These are phyloP conservation scores for Pleurotus eryngii DNA, from an alignment of 768 basidiomycete genomes.

Conservation along the genomic window DNA sequence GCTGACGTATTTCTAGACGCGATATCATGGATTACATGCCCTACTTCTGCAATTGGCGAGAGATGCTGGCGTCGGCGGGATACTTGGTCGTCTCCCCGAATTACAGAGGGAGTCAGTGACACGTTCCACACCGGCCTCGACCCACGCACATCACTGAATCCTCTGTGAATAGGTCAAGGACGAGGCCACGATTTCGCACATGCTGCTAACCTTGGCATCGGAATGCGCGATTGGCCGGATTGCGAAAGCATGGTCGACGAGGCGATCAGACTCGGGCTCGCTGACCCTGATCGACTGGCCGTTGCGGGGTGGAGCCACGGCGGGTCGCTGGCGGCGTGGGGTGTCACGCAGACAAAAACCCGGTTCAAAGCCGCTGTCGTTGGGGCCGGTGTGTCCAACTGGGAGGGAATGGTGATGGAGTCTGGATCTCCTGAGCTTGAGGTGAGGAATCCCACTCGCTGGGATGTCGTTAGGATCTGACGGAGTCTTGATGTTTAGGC, in stretches of 20 bases:
- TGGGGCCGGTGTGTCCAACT: slow-evolving; percentile 31
- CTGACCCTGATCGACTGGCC: slow-evolving; percentile 26
- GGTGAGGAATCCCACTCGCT: slow-evolving; percentile 13
- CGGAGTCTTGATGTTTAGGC: slow-evolving; percentile 13
- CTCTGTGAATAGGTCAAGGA: slow-evolving; percentile 25
- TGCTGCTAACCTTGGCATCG: slow-evolving; percentile 27
- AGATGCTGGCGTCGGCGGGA: slow-evolving; percentile 29
- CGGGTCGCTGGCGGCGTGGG: slow-evolving; percentile 34
- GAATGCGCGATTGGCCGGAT: slow-evolving; percentile 28
- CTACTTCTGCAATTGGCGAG: slow-evolving; percentile 36
- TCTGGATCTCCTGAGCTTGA: slow-evolving; percentile 33
- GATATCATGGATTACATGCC: slow-evolving; percentile 36
- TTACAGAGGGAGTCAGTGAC: slow-evolving; percentile 30
- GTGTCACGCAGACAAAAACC: slow-evolving; percentile 30
- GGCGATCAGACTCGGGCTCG: slow-evolving; percentile 26
- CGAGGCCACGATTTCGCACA: slow-evolving; percentile 29
- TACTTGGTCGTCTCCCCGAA: slow-evolving; percentile 34
- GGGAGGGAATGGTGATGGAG: slow-evolving; percentile 36
- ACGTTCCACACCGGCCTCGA: too few species aligned
- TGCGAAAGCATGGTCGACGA: slow-evolving; percentile 36
- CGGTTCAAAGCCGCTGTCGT: slow-evolving; percentile 32
- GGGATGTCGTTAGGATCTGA: too few species aligned
- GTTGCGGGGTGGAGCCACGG: slow-evolving; percentile 37
- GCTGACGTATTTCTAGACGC: slow-evolving; percentile 13
- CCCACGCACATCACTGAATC: neutral